phyloP scores from a whole-genome alignment of 2,329 filamentous ascomycete genomes.

The Alternaria metachromatica region DNA sequence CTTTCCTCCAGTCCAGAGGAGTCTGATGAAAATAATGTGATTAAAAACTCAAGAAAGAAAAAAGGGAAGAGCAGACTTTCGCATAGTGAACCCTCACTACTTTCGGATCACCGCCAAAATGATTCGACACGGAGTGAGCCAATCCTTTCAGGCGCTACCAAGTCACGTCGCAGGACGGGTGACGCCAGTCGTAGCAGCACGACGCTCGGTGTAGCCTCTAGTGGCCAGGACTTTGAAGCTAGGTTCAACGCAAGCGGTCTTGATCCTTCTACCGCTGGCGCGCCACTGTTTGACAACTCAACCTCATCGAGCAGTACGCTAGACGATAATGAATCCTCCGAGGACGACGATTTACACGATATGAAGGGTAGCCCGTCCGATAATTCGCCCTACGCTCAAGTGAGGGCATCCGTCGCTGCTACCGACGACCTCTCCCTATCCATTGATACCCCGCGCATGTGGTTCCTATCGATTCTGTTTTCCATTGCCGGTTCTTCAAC shows the following conservation, averaged over 20 bases:
- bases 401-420: conserved; percentile 78
- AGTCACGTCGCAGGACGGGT: conserved; percentile 36
- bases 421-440: conserved; percentile 79
- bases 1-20: conserved; percentile 48
- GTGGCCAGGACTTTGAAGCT: conserved; percentile 40
- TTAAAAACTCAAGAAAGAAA: conserved; percentile 26
- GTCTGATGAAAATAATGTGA: conserved; percentile 46
- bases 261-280: conserved; percentile 29
- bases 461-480: conserved; percentile 79
- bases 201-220: conserved; percentile 31
- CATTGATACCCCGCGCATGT: conserved; percentile 89
- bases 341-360: conserved; percentile 45
- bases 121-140: conserved; percentile 28
- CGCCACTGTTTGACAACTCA: conserved; percentile 31
- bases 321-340: conserved; percentile 42
- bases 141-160: conserved; percentile 18
- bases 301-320: conserved; percentile 41
- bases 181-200: conserved; percentile 34
- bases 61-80: conserved; percentile 46
- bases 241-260: conserved; percentile 42
- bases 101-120: conserved; percentile 21
- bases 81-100: conserved; percentile 30
- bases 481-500: conserved; percentile 81
- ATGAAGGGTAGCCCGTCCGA: conserved; percentile 62
- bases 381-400: conserved; percentile 78